phyloP scores from a whole-genome alignment of 495 filamentous ascomycete genomes.

The Penicillium daleae region DNA sequence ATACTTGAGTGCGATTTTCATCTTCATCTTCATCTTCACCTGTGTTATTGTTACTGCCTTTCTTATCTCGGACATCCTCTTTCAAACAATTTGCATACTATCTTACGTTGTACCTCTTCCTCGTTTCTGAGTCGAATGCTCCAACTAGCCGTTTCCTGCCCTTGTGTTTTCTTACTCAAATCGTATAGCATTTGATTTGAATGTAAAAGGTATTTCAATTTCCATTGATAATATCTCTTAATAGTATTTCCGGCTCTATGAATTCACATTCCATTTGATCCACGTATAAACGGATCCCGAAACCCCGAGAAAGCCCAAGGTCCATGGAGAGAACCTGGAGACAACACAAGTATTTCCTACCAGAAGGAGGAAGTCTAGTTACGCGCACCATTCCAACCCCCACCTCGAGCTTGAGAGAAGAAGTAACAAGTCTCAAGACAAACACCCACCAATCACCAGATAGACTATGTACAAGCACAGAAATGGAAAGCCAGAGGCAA shows the following conservation, averaged over 20 bases:
- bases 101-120: slow-evolving; percentile 3
- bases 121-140: no score
- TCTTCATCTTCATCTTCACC: slow-evolving; percentile 5
- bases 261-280: neutral
- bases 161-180: neutral
- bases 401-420: neutral
- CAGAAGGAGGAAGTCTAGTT: neutral
- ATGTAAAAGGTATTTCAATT: neutral
- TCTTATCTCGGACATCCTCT: neutral
- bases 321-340: no score
- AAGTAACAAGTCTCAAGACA: neutral
- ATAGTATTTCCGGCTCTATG: neutral
- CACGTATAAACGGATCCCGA: neutral
- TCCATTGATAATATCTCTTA: neutral
- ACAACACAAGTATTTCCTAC: no score
- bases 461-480: neutral
- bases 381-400: neutral
- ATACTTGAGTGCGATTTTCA: slow-evolving; percentile 15
- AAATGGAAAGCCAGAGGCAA: neutral
- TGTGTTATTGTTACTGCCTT: slow-evolving; percentile 5
- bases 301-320: neutral
- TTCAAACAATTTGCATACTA: slow-evolving; percentile 2
- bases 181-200: neutral
- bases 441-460: neutral
- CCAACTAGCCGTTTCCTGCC: no score